Percentiles rank a stretch among this genome's conserved stretches.
phyloP scores from a whole-genome alignment of 371 early-diverging fungal species.

The Saksenaea vasiformis region DNA sequence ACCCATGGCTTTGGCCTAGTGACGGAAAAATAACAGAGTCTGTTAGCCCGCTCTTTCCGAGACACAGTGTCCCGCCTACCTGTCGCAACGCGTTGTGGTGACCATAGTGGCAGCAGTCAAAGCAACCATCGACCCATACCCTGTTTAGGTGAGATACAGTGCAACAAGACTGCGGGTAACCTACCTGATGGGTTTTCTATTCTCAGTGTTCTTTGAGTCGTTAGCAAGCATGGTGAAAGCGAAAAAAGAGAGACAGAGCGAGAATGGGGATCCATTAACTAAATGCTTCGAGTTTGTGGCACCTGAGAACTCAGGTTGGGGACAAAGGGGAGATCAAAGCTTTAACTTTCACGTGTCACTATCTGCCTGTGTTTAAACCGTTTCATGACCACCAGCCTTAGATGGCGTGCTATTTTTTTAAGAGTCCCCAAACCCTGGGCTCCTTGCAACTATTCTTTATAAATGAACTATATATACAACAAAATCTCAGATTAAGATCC shows the following conservation, averaged over 20 bases:
- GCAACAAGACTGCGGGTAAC: neutral
- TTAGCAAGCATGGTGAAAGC: neutral
- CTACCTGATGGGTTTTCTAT: conserved; percentile 11
- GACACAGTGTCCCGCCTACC: conserved; percentile 38
- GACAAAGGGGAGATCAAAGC: conserved; percentile 4
- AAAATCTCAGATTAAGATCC: neutral
- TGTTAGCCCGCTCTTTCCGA: neutral
- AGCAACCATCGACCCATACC: conserved; percentile 94
- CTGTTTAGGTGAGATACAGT: conserved; percentile 21
- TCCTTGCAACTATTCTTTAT: no score
- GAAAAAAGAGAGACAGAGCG: neutral
- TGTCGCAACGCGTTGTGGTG: conserved; percentile 97
- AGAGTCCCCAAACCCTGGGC: neutral
- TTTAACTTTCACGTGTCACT: neutral
- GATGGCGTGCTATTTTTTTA: neutral
- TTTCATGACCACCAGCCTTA: neutral
- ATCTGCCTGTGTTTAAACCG: neutral
- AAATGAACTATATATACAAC: neutral
- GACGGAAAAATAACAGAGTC: neutral
- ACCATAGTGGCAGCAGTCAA: conserved; percentile 96
- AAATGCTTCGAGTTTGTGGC: conserved; percentile 2
- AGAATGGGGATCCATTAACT: neutral
- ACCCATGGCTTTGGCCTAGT: conserved; percentile 88
- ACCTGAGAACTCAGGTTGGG: neutral
- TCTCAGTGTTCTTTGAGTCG: neutral